Base-by-base conservation (phyloP, 2,329 filamentous ascomycete species). In the Diaporthe citri region DNA sequence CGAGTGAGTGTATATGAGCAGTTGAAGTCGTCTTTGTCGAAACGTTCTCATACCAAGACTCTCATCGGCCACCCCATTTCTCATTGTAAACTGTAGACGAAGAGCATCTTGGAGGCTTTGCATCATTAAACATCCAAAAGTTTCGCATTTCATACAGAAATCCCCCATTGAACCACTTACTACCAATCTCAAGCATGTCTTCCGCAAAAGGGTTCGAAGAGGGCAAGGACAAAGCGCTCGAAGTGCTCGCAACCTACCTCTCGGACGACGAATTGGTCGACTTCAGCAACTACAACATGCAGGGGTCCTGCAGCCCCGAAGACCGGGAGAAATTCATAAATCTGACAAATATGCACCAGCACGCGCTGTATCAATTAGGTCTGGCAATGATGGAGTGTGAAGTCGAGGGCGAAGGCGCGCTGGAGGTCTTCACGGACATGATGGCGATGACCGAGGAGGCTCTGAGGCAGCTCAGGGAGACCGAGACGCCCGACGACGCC, bases 361-460 rank as follows among this genome's bases (percentile, higher is more conserved):
- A 69, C 34, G 64, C 64, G 2, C 46, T 69, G 17, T 69, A 69
- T n/a, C 46, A 55, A 20, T n/a, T 69, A 7, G 64, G 64, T 2
- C 64, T 55, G 31, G 48, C 48, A 22, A 69, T 69, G 8, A 41
- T 41, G 22, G 48, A n/a, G 2, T 41, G 15, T 5, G 64, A 69
- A 28, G 48, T 69, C n/a, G 64, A 41, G 64, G 64, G 64, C 31
- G 64, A 69, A 36, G 64, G 64, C 8, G 64, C 64, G 34, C n/a
- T 69, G 13, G 64, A 69, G 64, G 15, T 69, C 8, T 69, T 69
- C 4, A 22, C 46, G 1, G 64, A 69, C 20, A 55, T 69, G 64
- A n/a, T 69, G 34, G 48, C 10, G 8, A 52, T 69, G 64, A 69
- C 64, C 8, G 64, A 39, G 48, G 64, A 69, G 48, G 64, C 64